phyloP scores from a whole-genome alignment of 75 land plant species.

The Pseudotsuga menziesii region DNA sequence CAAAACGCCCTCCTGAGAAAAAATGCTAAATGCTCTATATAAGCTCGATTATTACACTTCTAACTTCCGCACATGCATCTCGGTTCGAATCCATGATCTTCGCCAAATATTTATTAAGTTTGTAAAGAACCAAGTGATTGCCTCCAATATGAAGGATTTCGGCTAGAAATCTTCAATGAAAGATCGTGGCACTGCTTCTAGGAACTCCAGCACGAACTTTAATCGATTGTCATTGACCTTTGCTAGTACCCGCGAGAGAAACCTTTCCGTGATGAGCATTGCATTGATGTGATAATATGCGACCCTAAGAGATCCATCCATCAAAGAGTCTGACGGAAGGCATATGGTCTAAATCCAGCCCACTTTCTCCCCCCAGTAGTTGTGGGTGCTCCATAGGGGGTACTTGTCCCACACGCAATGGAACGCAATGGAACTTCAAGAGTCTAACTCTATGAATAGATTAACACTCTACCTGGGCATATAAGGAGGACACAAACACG shows the following conservation, averaged over 20 bases:
- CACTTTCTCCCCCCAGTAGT: slow-evolving; percentile 43
- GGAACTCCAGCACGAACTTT: slow-evolving; percentile 19
- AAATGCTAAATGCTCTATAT: slow-evolving; percentile 9
- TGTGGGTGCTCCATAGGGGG: slow-evolving; percentile 38
- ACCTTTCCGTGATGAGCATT: slow-evolving; percentile 53
- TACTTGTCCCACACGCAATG: too few species aligned
- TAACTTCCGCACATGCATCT: slow-evolving; percentile 25
- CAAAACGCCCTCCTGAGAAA: too few species aligned
- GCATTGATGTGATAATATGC: slow-evolving; percentile 60
- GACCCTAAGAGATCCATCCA: slow-evolving; percentile 27
- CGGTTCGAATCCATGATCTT: slow-evolving; percentile 35
- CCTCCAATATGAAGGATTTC: slow-evolving; percentile 29
- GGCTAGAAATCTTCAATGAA: slow-evolving; percentile 44
- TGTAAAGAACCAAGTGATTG: slow-evolving; percentile 37
- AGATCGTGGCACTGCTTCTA: slow-evolving; percentile 22
- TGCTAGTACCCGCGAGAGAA: slow-evolving; percentile 38
- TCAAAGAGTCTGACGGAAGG: slow-evolving; percentile 37
- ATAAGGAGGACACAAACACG: too few species aligned
- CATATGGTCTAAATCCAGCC: slow-evolving; percentile 64
- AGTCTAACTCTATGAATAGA: too few species aligned
- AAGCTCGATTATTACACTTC: slow-evolving; percentile 29
- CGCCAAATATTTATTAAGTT: slow-evolving; percentile 49
- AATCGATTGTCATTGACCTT: slow-evolving; percentile 6
- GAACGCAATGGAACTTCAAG: too few species aligned
- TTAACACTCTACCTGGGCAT: too few species aligned